Evolutionary conservation across 192 early-diverging fungal genomes (phyloP).

Genomic region (Coemansia sp.): DNA sequence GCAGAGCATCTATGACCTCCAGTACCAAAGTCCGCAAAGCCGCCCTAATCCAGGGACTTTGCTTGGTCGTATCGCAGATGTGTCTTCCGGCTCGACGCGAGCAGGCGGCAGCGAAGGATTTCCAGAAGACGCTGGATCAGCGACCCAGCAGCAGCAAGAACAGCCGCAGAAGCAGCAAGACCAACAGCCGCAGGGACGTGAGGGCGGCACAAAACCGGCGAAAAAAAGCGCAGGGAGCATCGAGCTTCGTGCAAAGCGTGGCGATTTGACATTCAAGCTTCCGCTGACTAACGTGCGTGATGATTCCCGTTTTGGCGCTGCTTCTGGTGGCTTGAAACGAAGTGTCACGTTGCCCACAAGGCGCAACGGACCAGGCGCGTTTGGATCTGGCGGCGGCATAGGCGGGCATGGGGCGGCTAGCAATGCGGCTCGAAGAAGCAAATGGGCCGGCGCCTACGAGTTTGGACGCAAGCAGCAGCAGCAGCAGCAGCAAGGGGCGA

Average conservation of each 20-base stretch:
- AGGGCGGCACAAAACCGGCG: not conserved
- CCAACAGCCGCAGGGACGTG: not conserved
- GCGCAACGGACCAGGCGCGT: conserved; percentile 9
- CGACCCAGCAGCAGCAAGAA: not conserved
- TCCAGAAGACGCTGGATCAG: not conserved
- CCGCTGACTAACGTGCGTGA: conserved; percentile 33
- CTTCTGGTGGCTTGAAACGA: conserved; percentile 27
- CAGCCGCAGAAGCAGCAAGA: no score
- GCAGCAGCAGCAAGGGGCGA: conserved; percentile 6
- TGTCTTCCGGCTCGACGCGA: no score
- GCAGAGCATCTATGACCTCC: conserved; percentile 5
- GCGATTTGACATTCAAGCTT: conserved; percentile 30
- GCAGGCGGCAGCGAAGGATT: not conserved
- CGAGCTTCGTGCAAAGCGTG: conserved; percentile 32
- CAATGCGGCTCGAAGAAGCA: conserved; percentile 24
- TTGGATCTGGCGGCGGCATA: not conserved
- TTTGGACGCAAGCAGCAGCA: conserved; percentile 10
- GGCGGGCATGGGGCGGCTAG: conserved; percentile 1
- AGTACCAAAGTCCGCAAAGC: not conserved
- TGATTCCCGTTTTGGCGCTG: conserved; percentile 15
- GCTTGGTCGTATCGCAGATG: not conserved
- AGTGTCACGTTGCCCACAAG: conserved; percentile 50
- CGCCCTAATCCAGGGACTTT: not conserved
- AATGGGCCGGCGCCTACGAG: conserved; percentile 41
- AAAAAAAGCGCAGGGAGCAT: conserved; percentile 25